Evolutionary conservation across 1,284 basidiomycete species (phyloP), one percentile per base, ranked within the genome.

Genomic region (Amylostereum chailletii): DNA sequence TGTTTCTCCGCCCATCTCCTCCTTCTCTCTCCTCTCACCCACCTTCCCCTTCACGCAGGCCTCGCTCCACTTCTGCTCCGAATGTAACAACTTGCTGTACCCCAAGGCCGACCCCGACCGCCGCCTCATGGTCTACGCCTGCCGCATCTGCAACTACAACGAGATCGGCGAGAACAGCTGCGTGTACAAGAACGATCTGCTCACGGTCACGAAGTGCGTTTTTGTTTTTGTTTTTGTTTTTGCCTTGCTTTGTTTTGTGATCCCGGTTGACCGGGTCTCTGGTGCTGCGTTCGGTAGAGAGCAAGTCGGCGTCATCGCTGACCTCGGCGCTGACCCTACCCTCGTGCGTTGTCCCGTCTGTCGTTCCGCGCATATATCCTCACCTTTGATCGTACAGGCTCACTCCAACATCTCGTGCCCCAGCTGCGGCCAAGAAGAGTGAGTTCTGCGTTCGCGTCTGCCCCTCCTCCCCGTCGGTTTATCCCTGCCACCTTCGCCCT

Each of bases 1-100:
- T 19, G 19, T 19, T 19, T 19, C 19, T 19, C 19, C 19, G 19
- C 19, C 19, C 19, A 19, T 19, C 19, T 19, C 19, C 19, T 19
- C 19, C 1, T 19, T 19, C 19, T 19, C 19, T 19, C 19, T 19
- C 19, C 19, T 19, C 19, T 19, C 19, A 19, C 19, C 19, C 19
- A 19, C 19, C 19, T 19, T 19, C 19, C 19, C 19, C 26, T 46
- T 32, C 37, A 19, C 30, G 8, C 52, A 86, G 85, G 79, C 84
- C 3, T 86, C 86, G 1, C 78, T 92, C 34, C 84, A 90, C 62
- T 93, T 92, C 67, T 93, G 90, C 62, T 83, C 83, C 41, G 90
- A 93, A 73, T 93, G 90, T 74, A 96, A 95, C 74, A 96, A 97
- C 66, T 77, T 97, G 38, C 76, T 97, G 45, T 95, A 95, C 64